Percentiles rank a stretch among this genome's conserved stretches.
Conservation (phyloP, 305 asterid genomes). For the Fraxinus dipetala region DNA sequence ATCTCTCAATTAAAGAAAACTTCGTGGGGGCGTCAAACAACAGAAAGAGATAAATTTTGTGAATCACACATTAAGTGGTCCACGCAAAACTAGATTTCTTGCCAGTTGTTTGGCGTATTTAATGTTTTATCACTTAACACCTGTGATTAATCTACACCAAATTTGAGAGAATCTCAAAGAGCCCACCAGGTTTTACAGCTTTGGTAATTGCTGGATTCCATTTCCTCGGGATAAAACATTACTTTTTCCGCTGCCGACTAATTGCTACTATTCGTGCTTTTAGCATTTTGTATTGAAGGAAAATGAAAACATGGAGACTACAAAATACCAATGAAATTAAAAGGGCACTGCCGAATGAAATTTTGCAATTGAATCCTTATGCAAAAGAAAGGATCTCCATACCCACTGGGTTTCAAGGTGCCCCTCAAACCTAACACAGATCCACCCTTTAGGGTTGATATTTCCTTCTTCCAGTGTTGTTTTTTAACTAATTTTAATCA, state of each 20-base stretch:
- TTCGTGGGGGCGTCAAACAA: not conserved
- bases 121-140: not conserved
- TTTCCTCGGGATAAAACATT: not conserved
- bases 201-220: not conserved
- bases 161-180: not conserved
- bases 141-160: not conserved
- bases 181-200: not conserved
- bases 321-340: not conserved
- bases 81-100: not conserved
- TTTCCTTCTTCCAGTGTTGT: not conserved
- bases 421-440: not conserved
- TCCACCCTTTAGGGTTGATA: not conserved
- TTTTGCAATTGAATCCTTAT: not conserved
- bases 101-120: not conserved
- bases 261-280: not conserved
- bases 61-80: not conserved
- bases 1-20: not conserved
- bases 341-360: not conserved
- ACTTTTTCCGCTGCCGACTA: not conserved
- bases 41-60: not conserved
- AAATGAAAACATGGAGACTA: not conserved
- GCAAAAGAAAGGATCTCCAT: not conserved
- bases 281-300: not conserved
- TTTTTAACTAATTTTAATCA: not conserved
- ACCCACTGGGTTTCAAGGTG: not conserved